phyloP scores from a whole-genome alignment of 495 filamentous ascomycete genomes.

The Aspergillus haitiensis region DNA sequence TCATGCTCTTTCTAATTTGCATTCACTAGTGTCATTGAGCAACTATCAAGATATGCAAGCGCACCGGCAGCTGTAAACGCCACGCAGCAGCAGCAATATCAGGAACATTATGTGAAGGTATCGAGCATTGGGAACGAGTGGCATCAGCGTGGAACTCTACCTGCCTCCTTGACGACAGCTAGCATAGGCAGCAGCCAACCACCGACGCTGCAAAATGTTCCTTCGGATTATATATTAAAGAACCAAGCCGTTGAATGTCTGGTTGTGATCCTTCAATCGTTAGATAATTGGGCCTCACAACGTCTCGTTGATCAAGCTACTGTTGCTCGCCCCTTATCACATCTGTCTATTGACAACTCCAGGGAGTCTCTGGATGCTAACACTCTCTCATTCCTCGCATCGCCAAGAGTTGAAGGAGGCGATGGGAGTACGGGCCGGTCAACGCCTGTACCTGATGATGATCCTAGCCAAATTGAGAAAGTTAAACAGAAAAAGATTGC shows the following conservation, averaged over 20 bases:
- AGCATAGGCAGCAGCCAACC: conserved; percentile 55
- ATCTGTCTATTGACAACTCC: conserved; percentile 70
- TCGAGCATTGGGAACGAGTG: conserved; percentile 63
- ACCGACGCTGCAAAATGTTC: conserved; percentile 59
- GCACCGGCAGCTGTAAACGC: conserved; percentile 70
- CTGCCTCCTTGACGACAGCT: conserved; percentile 79
- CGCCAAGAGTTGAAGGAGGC: conserved; percentile 48
- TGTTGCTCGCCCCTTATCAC: conserved; percentile 52
- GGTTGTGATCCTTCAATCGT: conserved; percentile 80
- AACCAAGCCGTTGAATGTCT: conserved; percentile 83
- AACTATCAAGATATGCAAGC: conserved; percentile 80
- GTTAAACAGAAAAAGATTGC: conserved; percentile 94
- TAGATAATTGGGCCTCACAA: conserved; percentile 90
- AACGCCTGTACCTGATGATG: conserved; percentile 79
- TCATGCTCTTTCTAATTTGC: neutral
- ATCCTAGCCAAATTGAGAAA: conserved; percentile 86
- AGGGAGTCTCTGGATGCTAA: conserved; percentile 77
- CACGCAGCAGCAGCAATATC: conserved; percentile 78
- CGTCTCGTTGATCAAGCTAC: conserved; percentile 62
- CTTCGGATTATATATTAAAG: conserved; percentile 85
- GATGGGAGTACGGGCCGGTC: conserved; percentile 67
- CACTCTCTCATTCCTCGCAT: conserved; percentile 48
- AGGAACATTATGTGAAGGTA: conserved; percentile 69
- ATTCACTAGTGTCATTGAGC: conserved; percentile 71
- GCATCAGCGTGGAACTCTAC: conserved; percentile 79